These are phyloP conservation scores for Russula vinacea DNA, from an alignment of 768 basidiomycete genomes.

Conservation along the genomic window DNA sequence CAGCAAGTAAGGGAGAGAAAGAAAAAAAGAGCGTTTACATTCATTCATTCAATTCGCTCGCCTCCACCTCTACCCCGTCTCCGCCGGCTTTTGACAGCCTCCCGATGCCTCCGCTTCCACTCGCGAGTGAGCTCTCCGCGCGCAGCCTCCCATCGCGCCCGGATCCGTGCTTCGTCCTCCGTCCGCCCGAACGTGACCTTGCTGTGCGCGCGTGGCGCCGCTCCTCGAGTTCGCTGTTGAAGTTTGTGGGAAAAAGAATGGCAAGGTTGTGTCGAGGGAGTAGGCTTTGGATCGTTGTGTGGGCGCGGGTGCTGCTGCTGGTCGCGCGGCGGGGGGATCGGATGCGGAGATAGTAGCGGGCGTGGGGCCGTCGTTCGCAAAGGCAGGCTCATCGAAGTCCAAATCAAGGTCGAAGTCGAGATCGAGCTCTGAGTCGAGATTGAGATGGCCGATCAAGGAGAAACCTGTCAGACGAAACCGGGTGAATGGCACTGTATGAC, in stretches of 20 bases:
- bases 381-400: slow-evolving; percentile 35
- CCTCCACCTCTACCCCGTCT: slow-evolving; percentile 46
- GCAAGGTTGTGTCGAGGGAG: slow-evolving; percentile 17
- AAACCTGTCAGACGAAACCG: slow-evolving; percentile 44
- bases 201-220: slow-evolving; percentile 35
- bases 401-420: slow-evolving; percentile 39
- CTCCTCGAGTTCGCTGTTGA: neutral
- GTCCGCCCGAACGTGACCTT: slow-evolving; percentile 49
- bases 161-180: slow-evolving; percentile 57
- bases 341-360: neutral
- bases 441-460: slow-evolving; percentile 71
- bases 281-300: neutral
- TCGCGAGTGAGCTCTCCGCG: slow-evolving; percentile 65
- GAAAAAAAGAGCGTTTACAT: neutral
- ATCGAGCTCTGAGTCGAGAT: slow-evolving; percentile 69
- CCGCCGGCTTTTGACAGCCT: slow-evolving; percentile 64
- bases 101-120: slow-evolving; percentile 75
- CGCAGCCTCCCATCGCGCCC: slow-evolving; percentile 64
- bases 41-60: slow-evolving; percentile 36
- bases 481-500: neutral
- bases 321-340: neutral
- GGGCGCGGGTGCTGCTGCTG: neutral
- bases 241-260: slow-evolving; percentile 24
- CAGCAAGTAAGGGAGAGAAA: too few species aligned
- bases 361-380: neutral